phyloP scores from a whole-genome alignment of 2,329 filamentous ascomycete species.

The Aaosphaeria arxii region DNA sequence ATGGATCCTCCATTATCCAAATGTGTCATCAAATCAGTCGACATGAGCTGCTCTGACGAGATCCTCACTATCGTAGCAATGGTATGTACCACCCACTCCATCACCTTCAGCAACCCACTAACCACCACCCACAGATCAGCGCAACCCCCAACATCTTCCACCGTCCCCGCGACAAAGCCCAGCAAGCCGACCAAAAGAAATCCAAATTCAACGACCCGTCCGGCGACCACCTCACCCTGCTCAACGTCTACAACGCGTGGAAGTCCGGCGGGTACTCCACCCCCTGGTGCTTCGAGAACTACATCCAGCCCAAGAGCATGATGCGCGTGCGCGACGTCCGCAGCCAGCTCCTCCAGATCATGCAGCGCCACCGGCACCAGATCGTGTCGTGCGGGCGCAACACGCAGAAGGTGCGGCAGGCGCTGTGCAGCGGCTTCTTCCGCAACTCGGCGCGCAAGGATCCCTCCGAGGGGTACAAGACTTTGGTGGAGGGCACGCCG shows the following conservation, averaged over 20 bases:
- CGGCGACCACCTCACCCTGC: conserved; percentile 88
- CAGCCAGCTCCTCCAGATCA: conserved; percentile 87
- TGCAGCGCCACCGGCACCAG: conserved; percentile 83
- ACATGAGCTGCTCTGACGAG: conserved; percentile 88
- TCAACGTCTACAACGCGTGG: conserved; percentile 99
- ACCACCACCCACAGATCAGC: neutral
- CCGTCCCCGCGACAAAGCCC: conserved; percentile 94
- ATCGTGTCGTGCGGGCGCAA: conserved; percentile 83
- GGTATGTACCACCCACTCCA: conserved; percentile 42
- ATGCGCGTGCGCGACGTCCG: conserved; percentile 86
- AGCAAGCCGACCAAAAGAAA: conserved; percentile 96
- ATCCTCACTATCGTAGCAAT: conserved; percentile 78
- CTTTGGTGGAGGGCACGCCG: conserved; percentile 88
- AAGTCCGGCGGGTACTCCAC: conserved; percentile 77
- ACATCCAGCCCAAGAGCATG: conserved; percentile 90
- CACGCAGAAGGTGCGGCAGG: conserved; percentile 82
- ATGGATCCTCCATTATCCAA: conserved; percentile 95
- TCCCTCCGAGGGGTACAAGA: conserved; percentile 96
- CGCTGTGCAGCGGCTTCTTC: conserved; percentile 93
- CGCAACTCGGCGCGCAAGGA: conserved; percentile 92
- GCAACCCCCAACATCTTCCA: conserved; percentile 79
- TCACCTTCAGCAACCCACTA: no score
- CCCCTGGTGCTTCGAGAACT: conserved; percentile 97
- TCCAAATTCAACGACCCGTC: conserved; percentile 94
- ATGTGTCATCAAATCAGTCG: conserved; percentile 81